These are phyloP conservation scores for Bothriochloa decipiens DNA, from an alignment of 176 grass and related monocot species.

Conservation along the genomic window DNA sequence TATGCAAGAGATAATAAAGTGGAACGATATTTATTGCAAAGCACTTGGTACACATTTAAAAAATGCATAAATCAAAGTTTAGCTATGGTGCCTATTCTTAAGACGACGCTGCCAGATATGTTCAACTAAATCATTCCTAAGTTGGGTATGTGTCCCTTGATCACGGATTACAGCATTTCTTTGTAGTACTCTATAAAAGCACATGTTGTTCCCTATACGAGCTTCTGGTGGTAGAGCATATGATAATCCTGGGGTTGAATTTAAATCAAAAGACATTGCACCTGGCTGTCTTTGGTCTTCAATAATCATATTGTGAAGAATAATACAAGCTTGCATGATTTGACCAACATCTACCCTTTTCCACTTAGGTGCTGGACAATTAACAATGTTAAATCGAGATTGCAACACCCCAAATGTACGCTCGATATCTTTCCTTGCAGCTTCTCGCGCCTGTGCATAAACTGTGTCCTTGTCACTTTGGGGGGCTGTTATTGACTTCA, in stretches of 20 bases:
- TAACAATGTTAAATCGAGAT: neutral
- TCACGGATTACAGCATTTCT: no score
- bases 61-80: no score
- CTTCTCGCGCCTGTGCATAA: neutral
- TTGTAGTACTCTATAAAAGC: no score
- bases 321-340: slow-evolving; percentile 1
- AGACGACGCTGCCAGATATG: no score
- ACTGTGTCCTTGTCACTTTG: neutral
- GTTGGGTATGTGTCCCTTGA: no score
- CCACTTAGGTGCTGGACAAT: neutral
- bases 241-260: neutral
- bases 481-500: neutral
- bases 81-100: no score
- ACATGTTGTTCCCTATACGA: no score
- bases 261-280: neutral
- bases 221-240: no score
- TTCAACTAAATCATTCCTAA: no score
- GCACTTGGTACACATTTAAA: no score
- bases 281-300: neutral
- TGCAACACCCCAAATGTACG: neutral
- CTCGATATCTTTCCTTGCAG: slow-evolving; percentile 4
- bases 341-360: neutral
- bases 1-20: no score
- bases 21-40: no score
- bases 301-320: slow-evolving; percentile 16